These are phyloP conservation scores for Anethum foeniculum DNA, from an alignment of 140 eudicot species.

Conservation along the genomic window DNA sequence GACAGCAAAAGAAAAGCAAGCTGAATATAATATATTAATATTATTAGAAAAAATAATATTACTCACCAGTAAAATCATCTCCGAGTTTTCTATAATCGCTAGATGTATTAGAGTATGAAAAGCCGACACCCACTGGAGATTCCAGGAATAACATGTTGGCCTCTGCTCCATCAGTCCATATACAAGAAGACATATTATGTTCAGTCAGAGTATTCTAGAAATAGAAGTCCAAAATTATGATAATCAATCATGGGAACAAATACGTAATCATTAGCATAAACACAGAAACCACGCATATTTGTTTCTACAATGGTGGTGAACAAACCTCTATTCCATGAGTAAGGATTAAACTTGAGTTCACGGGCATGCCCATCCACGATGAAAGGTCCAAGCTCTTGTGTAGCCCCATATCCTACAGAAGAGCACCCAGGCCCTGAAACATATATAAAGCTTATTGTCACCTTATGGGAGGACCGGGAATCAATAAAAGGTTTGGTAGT, in stretches of 20 bases:
- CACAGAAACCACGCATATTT: background rate
- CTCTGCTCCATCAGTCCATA: slow-evolving; percentile 46
- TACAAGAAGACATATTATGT: slow-evolving; percentile 1
- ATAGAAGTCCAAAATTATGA: background rate
- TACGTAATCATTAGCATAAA: slow-evolving; percentile 1
- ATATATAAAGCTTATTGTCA: slow-evolving; percentile 32
- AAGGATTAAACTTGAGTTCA: slow-evolving; percentile 55
- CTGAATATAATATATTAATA: background rate
- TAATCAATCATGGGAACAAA: background rate
- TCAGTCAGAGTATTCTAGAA: slow-evolving; percentile 14
- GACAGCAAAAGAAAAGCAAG: too few relatives aligned
- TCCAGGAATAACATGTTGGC: slow-evolving; percentile 93
- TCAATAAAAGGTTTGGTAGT: slow-evolving; percentile 20
- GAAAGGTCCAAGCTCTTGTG: slow-evolving; percentile 95
- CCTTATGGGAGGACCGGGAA: slow-evolving; percentile 33
- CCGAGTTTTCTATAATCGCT: slow-evolving; percentile 70
- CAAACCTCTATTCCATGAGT: slow-evolving; percentile 69
- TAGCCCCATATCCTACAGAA: slow-evolving; percentile 98
- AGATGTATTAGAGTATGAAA: slow-evolving; percentile 79
- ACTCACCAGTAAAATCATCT: slow-evolving; percentile 78
- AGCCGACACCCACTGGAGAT: slow-evolving; percentile 94
- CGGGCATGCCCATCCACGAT: slow-evolving; percentile 51
- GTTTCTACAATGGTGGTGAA: background rate
- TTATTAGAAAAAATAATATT: background rate
- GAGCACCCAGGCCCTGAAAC: slow-evolving; percentile 92